phyloP scores from a whole-genome alignment of 495 filamentous ascomycete genomes.

The Penicillium cinerascens region DNA sequence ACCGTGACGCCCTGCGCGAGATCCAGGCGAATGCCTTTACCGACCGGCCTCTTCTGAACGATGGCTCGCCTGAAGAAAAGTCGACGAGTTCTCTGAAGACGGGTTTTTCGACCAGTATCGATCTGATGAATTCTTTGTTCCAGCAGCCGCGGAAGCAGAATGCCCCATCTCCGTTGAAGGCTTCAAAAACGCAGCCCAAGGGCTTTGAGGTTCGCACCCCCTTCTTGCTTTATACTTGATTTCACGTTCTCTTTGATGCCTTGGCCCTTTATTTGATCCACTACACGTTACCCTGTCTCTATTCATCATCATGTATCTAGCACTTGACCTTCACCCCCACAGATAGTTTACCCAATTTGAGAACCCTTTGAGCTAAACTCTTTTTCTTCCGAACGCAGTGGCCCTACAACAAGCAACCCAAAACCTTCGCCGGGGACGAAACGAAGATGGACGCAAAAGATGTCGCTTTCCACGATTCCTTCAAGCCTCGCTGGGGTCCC shows the following conservation, averaged over 20 bases:
- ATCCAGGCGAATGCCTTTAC: slow-evolving; percentile 55
- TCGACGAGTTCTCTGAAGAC: slow-evolving; percentile 41
- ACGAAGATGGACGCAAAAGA: slow-evolving; percentile 56
- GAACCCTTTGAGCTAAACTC: slow-evolving; percentile 31
- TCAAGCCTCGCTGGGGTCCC: slow-evolving; percentile 77
- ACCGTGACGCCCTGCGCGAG: slow-evolving; percentile 64
- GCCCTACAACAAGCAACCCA: slow-evolving; percentile 76
- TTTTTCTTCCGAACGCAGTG: slow-evolving; percentile 61
- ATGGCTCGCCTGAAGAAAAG: slow-evolving; percentile 32
- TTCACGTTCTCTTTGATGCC: background rate
- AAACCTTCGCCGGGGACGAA: slow-evolving; percentile 56
- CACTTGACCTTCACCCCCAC: slow-evolving; percentile 1
- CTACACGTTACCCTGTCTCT: background rate
- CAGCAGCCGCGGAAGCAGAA: slow-evolving; percentile 47
- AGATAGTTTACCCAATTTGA: slow-evolving; percentile 31
- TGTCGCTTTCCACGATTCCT: slow-evolving; percentile 55
- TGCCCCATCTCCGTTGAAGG: slow-evolving; percentile 36
- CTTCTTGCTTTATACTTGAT: slow-evolving; percentile 31
- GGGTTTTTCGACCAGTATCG: slow-evolving; percentile 74
- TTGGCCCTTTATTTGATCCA: background rate
- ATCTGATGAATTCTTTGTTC: slow-evolving; percentile 89
- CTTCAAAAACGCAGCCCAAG: slow-evolving; percentile 48
- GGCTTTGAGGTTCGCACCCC: slow-evolving; percentile 71
- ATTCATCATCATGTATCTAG: slow-evolving; percentile 23
- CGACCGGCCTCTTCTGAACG: slow-evolving; percentile 31